Evolutionary conservation across 2,329 filamentous ascomycete genomes (phyloP).

Genomic region (Ilyonectria robusta): DNA sequence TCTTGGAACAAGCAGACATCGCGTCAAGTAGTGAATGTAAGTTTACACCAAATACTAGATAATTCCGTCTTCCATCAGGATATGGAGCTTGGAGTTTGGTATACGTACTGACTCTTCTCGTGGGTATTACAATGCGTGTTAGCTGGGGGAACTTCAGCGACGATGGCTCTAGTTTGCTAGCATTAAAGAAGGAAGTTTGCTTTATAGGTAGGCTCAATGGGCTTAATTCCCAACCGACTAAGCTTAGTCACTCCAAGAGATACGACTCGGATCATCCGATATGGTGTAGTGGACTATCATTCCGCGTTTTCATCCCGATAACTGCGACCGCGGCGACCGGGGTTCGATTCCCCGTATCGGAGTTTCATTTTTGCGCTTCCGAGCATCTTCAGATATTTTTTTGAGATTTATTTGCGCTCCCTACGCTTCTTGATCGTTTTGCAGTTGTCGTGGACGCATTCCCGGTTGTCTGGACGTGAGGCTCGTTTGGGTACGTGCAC

Average conservation of each 20-base stretch:
- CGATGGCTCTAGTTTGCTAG: too few species aligned
- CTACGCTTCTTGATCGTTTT: background rate
- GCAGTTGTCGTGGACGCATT: background rate
- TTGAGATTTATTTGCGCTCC: background rate
- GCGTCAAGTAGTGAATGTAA: too few species aligned
- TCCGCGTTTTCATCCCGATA: conserved; percentile 22
- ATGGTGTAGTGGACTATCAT: conserved; percentile 30
- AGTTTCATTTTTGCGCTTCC: conserved; percentile 11
- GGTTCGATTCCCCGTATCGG: conserved; percentile 30
- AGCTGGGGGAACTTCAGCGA: too few species aligned
- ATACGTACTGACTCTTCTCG: too few species aligned
- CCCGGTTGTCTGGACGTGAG: background rate
- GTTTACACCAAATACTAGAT: too few species aligned
- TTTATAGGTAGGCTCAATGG: background rate
- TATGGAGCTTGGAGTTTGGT: too few species aligned
- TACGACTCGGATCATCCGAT: conserved; percentile 17
- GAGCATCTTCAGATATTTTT: background rate
- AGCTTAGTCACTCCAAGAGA: conserved; percentile 6
- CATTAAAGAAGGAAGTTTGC: background rate
- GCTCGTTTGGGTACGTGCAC: too few species aligned
- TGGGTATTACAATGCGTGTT: too few species aligned
- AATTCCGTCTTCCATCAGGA: too few species aligned
- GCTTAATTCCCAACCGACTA: background rate
- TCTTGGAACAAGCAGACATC: too few species aligned
- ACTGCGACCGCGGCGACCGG: conserved; percentile 16